Percentiles rank a stretch among this genome's conserved stretches.
Evolutionary conservation across 2,329 filamentous ascomycete genomes (phyloP).

Genomic region (Dactylellina haptotyla): DNA sequence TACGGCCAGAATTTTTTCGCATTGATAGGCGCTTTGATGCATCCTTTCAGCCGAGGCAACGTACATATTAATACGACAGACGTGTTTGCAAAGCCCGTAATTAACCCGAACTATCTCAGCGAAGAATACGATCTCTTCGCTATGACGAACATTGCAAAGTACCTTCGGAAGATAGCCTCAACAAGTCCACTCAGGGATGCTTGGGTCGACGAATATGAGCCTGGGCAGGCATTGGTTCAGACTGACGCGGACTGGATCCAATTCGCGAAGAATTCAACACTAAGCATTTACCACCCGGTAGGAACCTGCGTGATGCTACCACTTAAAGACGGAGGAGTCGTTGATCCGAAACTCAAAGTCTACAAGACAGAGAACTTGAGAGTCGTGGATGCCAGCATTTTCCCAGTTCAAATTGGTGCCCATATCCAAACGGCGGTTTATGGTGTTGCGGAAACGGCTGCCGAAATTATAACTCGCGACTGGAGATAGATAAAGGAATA

Average conservation of each 20-base stretch:
- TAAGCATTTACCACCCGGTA: slow-evolving; percentile 65
- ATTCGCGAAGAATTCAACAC: slow-evolving; percentile 56
- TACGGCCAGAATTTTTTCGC: slow-evolving; percentile 59
- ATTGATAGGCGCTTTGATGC: slow-evolving; percentile 57
- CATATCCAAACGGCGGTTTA: slow-evolving; percentile 71
- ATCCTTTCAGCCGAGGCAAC: slow-evolving; percentile 62
- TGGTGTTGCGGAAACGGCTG: slow-evolving; percentile 69
- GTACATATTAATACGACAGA: slow-evolving; percentile 61
- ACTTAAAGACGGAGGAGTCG: slow-evolving; percentile 65
- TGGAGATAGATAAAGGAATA: neutral
- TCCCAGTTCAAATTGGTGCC: slow-evolving; percentile 67
- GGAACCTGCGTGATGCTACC: slow-evolving; percentile 67
- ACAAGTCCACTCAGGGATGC: slow-evolving; percentile 58
- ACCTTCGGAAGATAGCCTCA: slow-evolving; percentile 60
- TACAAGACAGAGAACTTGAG: slow-evolving; percentile 8
- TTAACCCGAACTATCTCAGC: slow-evolving; percentile 62
- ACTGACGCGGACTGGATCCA: slow-evolving; percentile 58
- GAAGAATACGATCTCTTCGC: slow-evolving; percentile 61
- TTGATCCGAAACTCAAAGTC: slow-evolving; percentile 61
- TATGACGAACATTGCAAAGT: slow-evolving; percentile 60
- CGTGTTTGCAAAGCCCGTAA: slow-evolving; percentile 59
- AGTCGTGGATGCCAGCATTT: slow-evolving; percentile 62
- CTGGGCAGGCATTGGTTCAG: slow-evolving; percentile 57
- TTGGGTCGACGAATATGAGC: slow-evolving; percentile 60
- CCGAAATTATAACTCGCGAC: slow-evolving; percentile 63